A percentile compares a stretch with the other conserved stretches of the same genome.
Conservation (phyloP, 225 moss, liverwort and hornwort genomes). For the Ulota crispa region DNA sequence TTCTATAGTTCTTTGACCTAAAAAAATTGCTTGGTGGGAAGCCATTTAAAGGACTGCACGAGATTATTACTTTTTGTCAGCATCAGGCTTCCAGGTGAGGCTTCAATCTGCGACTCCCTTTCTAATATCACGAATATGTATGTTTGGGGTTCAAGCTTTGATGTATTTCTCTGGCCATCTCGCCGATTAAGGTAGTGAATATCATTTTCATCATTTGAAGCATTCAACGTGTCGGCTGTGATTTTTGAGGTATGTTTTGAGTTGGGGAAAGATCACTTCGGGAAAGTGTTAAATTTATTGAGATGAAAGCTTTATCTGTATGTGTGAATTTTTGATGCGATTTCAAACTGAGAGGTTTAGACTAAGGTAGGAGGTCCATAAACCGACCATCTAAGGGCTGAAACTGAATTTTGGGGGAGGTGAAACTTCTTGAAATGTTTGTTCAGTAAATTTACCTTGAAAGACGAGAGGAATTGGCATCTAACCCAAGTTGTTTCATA, state of each 20-base stretch:
- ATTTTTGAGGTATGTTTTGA: background rate
- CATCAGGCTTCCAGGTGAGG: constrained; percentile 24
- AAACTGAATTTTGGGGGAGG: too few species aligned
- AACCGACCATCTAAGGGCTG: too few species aligned
- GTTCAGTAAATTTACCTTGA: too few species aligned
- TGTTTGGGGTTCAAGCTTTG: background rate
- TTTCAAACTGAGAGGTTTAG: background rate
- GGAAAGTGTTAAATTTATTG: background rate
- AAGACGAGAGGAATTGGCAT: too few species aligned
- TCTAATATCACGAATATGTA: background rate
- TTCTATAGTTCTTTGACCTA: constrained; percentile 40
- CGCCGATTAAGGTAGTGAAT: background rate
- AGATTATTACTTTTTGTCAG: background rate
- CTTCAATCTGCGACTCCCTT: background rate
- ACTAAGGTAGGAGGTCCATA: too few species aligned
- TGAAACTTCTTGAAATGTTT: too few species aligned
- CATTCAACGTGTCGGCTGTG: background rate
- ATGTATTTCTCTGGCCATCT: background rate
- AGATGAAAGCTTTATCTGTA: too few species aligned
- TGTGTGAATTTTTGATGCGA: background rate
- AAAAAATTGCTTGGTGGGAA: background rate
- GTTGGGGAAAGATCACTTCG: background rate
- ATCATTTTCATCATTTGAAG: background rate
- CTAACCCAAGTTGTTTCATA: too few species aligned
- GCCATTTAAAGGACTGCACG: background rate